These are phyloP conservation scores for Albophoma yamanashiensis DNA, from an alignment of 2,329 filamentous ascomycete genomes.

Conservation along the genomic window DNA sequence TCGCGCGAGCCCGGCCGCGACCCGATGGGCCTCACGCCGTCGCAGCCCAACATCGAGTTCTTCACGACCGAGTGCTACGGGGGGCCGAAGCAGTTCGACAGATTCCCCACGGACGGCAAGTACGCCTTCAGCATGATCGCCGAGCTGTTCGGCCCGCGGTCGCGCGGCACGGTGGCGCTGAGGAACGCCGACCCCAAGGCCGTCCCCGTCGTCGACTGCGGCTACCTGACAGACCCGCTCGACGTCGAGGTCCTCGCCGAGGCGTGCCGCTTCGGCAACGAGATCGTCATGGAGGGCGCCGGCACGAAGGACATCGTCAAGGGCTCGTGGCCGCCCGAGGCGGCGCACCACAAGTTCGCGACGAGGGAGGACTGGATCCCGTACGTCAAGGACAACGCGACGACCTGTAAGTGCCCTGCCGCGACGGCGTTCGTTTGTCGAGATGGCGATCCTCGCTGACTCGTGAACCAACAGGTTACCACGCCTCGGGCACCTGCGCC, in stretches of 20 bases:
- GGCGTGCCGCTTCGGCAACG: constrained; percentile 46
- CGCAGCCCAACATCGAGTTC: constrained; percentile 51
- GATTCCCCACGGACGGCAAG: constrained; percentile 41
- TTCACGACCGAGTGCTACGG: constrained; percentile 54
- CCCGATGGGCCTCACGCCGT: constrained; percentile 47
- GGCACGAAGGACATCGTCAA: constrained; percentile 49
- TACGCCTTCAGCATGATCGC: constrained; percentile 48
- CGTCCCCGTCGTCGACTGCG: constrained; percentile 47
- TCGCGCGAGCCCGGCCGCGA: constrained; percentile 40
- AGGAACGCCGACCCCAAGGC: constrained; percentile 34
- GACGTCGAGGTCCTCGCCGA: constrained; percentile 49
- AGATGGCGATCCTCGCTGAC: neutral
- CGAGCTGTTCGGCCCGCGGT: constrained; percentile 46
- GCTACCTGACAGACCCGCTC: constrained; percentile 45
- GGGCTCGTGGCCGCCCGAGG: constrained; percentile 44
- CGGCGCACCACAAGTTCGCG: constrained; percentile 40
- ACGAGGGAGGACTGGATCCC: constrained; percentile 47
- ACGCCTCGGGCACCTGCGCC: constrained; percentile 44
- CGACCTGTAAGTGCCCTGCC: constrained; percentile 39
- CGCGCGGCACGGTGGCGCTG: constrained; percentile 43
- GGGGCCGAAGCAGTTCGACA: constrained; percentile 44
- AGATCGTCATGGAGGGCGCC: constrained; percentile 45
- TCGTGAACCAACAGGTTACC: constrained; percentile 32
- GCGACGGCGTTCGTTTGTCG: neutral
- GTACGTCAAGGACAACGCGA: constrained; percentile 47